Evolutionary conservation across 768 basidiomycete species (phyloP), one percentile per base, ranked within the genome.

Genomic region (Austroboletus eburneus): DNA sequence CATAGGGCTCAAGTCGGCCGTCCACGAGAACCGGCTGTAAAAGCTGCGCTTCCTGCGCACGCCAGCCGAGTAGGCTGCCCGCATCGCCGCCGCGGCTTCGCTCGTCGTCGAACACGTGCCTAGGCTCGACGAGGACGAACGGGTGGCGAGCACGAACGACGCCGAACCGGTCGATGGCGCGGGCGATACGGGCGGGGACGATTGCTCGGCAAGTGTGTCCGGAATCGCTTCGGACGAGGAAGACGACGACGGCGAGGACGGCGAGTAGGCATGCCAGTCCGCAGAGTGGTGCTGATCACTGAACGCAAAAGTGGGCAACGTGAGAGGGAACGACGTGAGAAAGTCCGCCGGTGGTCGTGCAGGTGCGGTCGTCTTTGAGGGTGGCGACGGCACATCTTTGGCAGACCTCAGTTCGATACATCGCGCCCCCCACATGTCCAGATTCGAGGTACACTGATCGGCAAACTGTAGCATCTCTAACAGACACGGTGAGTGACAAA

Each of bases 401-500:
- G 44, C 39, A 17, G 67, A 57, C 30, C 67, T 60, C 37, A 80
- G 58, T 17, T 70, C 67, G 8, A 64, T 68, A 27, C 72, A 58
- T 3, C 79, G 77, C 18, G 69, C 67, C 55, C 77, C 71, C 93
- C 93, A 95, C 35, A 77, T 66, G 16, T 70, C 62, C 14, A 91
- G 74, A 58, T 95, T 95, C 30, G 71, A 69, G 25, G 74, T 69
- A 61, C 91, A 90, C 50, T 83, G 80, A 21, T 75, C 70, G 1
- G 80, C 78, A 54, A 85, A 94, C 38, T 66, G 66, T 36, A 74
- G 70, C 70, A 94, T 79, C 63, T 86, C 90, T 87, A 51, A 10
- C 7, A 21, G 42, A 18, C 13, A 34, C 24, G 42, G 23, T 52
- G 7, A 53, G 70, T 18, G 23, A 43, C 33, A 47, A 14, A 27